These are phyloP conservation scores for Trametes villosa DNA, from an alignment of 768 basidiomycete species.

Conservation along the genomic window DNA sequence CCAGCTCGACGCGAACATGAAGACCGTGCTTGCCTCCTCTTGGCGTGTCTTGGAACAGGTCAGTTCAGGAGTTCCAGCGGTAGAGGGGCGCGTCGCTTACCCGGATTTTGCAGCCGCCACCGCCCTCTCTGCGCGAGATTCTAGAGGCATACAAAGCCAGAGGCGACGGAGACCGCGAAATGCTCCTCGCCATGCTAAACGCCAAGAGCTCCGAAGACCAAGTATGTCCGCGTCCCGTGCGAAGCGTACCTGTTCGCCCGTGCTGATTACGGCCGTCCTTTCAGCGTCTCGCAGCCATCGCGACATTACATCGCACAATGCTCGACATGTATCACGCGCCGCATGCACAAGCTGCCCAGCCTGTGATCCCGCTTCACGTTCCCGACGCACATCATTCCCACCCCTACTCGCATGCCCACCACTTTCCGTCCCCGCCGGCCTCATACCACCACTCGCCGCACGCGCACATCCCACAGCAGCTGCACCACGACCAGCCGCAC, in stretches of 20 bases:
- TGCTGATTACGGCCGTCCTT: constrained; percentile 8
- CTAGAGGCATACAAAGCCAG: constrained; percentile 82
- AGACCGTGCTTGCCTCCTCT: constrained; percentile 46
- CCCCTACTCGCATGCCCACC: constrained; percentile 23
- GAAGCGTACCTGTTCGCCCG: constrained; percentile 9
- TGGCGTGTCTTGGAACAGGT: constrained; percentile 55
- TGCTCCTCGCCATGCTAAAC: constrained; percentile 88
- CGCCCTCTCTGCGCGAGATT: constrained; percentile 84
- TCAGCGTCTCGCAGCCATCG: constrained; percentile 73
- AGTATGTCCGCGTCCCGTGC: constrained; percentile 44
- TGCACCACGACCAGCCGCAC: constrained; percentile 8
- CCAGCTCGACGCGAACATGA: constrained; percentile 29
- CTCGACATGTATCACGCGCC: constrained; percentile 56
- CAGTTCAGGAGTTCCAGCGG: too few species aligned
- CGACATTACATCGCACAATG: constrained; percentile 70
- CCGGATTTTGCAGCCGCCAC: constrained; percentile 58
- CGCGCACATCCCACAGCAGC: constrained; percentile 31
- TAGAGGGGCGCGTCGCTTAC: too few species aligned
- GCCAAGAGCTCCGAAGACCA: constrained; percentile 95
- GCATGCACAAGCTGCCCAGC: constrained; percentile 20
- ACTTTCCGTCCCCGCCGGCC: constrained; percentile 33
- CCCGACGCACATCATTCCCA: constrained; percentile 16
- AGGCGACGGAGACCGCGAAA: constrained; percentile 91
- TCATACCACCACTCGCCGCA: constrained; percentile 38
- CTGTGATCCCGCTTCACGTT: constrained; percentile 22